Percentiles rank a stretch among this genome's conserved stretches.
Conservation (phyloP, 768 basidiomycete genomes). For the Trametes maxima region DNA sequence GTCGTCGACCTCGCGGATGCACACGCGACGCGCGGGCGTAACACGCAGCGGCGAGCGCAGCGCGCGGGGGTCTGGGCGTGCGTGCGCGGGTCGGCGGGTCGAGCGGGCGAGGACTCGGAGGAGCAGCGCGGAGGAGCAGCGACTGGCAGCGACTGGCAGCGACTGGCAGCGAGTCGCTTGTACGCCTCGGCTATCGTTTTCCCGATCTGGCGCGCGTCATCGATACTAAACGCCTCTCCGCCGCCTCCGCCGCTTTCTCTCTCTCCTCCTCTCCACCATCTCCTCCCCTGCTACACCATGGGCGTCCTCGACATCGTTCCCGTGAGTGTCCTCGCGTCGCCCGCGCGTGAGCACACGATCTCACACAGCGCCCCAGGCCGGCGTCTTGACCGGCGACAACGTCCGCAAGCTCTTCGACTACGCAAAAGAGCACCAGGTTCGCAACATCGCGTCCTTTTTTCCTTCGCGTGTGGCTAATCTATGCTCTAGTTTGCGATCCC, state of each 20-base stretch:
- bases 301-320: conserved; percentile 85
- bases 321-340: conserved; percentile 47
- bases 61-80: too few relatives aligned
- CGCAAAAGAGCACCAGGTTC: conserved; percentile 83
- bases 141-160: too few relatives aligned
- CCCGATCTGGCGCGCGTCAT: conserved; percentile 15
- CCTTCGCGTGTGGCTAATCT: conserved; percentile 16
- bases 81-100: too few relatives aligned
- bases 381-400: conserved; percentile 94
- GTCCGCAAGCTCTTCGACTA: conserved; percentile 95
- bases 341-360: background rate
- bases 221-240: conserved; percentile 7
- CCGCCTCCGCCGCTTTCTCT: background rate
- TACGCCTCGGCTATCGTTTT: background rate
- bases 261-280: background rate
- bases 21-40: too few relatives aligned
- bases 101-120: too few relatives aligned
- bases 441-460: conserved; percentile 23
- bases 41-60: too few relatives aligned
- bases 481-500: conserved; percentile 75
- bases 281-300: conserved; percentile 45
- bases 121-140: too few relatives aligned
- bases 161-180: too few relatives aligned
- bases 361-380: conserved; percentile 56
- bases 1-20: too few relatives aligned